A percentile compares a stretch with the other conserved stretches of the same genome.
Evolutionary conservation across 306 rosid species (phyloP).

Genomic region (Trichosanthes cucumerina): DNA sequence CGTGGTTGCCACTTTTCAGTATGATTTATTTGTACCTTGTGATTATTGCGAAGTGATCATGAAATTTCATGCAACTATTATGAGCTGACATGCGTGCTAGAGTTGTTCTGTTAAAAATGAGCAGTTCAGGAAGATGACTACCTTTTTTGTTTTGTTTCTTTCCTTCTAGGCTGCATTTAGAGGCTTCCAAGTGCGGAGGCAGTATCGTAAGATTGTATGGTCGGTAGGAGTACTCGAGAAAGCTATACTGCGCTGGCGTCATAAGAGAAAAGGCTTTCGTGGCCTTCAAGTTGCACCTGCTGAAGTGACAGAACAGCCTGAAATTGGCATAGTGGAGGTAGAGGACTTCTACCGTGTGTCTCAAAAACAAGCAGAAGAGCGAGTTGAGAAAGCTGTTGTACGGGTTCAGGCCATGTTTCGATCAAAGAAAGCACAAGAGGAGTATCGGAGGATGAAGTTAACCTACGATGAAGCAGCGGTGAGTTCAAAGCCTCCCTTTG

Average conservation of each 20-base stretch:
- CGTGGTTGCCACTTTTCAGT: background rate
- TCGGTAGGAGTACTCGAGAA: slow-evolving; percentile 87
- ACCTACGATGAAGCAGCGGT: slow-evolving; percentile 63
- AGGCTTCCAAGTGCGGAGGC: slow-evolving; percentile 63
- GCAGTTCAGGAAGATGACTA: slow-evolving; percentile 17
- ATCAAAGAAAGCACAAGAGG: slow-evolving; percentile 82
- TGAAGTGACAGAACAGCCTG: slow-evolving; percentile 25
- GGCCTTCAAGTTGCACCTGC: slow-evolving; percentile 51
- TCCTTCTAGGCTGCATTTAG: slow-evolving; percentile 66
- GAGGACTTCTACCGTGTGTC: slow-evolving; percentile 70
- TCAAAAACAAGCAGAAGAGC: slow-evolving; percentile 79
- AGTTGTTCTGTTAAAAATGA: background rate
- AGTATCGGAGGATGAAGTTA: slow-evolving; percentile 82
- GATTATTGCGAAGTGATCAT: background rate
- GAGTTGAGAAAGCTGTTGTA: slow-evolving; percentile 60
- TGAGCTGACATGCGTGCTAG: background rate
- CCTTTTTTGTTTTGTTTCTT: slow-evolving; percentile 24
- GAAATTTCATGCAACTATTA: background rate
- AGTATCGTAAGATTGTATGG: slow-evolving; percentile 78
- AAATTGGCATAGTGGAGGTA: slow-evolving; percentile 61
- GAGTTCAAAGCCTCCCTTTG: background rate
- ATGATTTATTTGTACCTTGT: background rate
- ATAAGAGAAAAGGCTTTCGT: slow-evolving; percentile 80
- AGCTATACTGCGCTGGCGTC: slow-evolving; percentile 85
- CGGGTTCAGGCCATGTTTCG: slow-evolving; percentile 90